Conservation (phyloP, 2,329 filamentous ascomycete species). For the Cyphellophora attinorum region DNA sequence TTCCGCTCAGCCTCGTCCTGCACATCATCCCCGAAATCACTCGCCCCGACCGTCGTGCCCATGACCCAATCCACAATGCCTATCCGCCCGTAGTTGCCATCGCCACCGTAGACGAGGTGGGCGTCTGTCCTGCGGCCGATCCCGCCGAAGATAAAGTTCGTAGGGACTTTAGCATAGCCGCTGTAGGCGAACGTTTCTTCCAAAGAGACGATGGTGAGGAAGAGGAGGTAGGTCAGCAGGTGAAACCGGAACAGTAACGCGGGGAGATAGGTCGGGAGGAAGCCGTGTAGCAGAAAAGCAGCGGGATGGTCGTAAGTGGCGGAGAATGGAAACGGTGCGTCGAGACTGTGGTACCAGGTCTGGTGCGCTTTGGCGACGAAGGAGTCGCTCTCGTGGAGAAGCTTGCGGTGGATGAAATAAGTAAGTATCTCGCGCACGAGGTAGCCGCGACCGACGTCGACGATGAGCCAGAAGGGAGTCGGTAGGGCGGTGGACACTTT, state of each 20-base stretch:
- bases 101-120: slow-evolving; percentile 40
- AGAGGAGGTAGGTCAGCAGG: slow-evolving; percentile 49
- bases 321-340: slow-evolving; percentile 44
- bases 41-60: slow-evolving; percentile 22
- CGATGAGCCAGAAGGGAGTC: slow-evolving; percentile 51
- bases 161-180: slow-evolving; percentile 49
- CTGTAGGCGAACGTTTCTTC: slow-evolving; percentile 53
- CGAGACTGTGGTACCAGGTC: slow-evolving; percentile 47
- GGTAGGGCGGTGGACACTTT: slow-evolving; percentile 51
- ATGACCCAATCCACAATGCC: slow-evolving; percentile 36
- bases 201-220: slow-evolving; percentile 45
- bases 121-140: slow-evolving; percentile 49
- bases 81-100: slow-evolving; percentile 36
- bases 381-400: slow-evolving; percentile 47
- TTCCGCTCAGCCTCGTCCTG: slow-evolving; percentile 32
- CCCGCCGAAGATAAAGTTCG: slow-evolving; percentile 44
- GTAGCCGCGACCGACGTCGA: slow-evolving; percentile 44
- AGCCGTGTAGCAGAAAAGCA: slow-evolving; percentile 43
- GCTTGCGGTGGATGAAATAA: slow-evolving; percentile 64
- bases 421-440: slow-evolving; percentile 54
- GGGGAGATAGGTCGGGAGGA: slow-evolving; percentile 48
- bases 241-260: slow-evolving; percentile 50
- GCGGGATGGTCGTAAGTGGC: slow-evolving; percentile 53
- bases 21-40: slow-evolving; percentile 31
- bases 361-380: slow-evolving; percentile 32